phyloP scores from a whole-genome alignment of 73 alveolate species.

The Stentor coeruleus region DNA sequence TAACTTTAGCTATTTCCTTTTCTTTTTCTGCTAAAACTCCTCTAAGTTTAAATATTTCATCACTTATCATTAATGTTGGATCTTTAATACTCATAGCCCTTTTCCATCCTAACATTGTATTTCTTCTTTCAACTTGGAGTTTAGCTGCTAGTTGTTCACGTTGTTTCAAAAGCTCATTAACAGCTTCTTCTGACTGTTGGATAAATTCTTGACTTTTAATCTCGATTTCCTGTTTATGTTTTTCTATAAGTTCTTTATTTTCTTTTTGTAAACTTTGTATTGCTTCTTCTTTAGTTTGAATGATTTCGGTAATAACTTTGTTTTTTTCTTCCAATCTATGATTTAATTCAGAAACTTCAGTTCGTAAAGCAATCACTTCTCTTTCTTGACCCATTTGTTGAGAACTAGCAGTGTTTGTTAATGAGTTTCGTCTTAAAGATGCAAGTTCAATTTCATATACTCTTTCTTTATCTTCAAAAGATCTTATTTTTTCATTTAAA shows the following conservation, averaged over 20 bases:
- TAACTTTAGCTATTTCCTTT: not conserved
- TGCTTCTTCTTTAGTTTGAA: not conserved
- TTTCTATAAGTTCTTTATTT: not conserved
- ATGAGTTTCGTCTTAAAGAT: not conserved
- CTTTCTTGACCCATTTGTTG: not conserved
- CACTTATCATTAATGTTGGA: not conserved
- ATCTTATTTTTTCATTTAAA: not conserved
- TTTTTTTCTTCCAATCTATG: not conserved
- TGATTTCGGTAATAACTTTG: not conserved
- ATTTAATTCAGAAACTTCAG: not conserved
- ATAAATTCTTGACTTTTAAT: not conserved
- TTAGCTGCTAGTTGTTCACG: not conserved
- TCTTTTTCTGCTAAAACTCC: not conserved
- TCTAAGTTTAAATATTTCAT: not conserved
- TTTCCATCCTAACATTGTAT: not conserved
- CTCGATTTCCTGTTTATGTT: not conserved
- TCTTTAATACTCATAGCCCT: not conserved
- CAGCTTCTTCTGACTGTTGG: constrained; percentile 17
- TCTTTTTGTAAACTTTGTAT: not conserved
- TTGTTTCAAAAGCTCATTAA: not conserved
- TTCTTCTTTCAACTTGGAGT: not conserved
- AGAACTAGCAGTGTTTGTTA: not conserved
- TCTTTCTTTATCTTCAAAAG: not conserved
- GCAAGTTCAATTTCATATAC: not conserved
- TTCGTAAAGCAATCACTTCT: constrained; percentile 1